Evolutionary conservation across 1,284 basidiomycete species (phyloP).

Genomic region (Meira nashicola): DNA sequence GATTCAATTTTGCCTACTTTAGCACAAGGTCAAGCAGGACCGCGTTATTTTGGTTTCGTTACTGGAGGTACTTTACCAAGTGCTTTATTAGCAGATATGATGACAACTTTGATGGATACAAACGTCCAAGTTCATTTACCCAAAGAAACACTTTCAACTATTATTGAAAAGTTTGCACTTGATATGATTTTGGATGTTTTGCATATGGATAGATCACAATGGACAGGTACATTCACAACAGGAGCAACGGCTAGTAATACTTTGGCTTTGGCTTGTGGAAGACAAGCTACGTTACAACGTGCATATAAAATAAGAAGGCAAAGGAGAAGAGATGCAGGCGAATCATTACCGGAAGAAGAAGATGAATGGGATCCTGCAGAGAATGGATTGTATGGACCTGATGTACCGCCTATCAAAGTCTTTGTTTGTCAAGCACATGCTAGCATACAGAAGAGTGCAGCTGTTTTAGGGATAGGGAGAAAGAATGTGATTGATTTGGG

Average conservation of each 20-base stretch:
- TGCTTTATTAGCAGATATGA: constrained; percentile 8
- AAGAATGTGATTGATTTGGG: constrained; percentile 53
- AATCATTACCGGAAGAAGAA: constrained; percentile 30
- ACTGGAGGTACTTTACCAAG: constrained; percentile 24
- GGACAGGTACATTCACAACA: constrained; percentile 56
- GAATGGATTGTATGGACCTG: constrained; percentile 46
- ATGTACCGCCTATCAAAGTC: constrained; percentile 54
- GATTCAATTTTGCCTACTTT: background rate
- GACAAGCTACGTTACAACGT: constrained; percentile 26
- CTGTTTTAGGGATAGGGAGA: constrained; percentile 56
- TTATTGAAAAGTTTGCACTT: constrained; percentile 55
- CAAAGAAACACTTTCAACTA: constrained; percentile 54
- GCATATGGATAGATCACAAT: constrained; percentile 47
- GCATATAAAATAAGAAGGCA: constrained; percentile 21
- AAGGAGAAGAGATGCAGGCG: background rate
- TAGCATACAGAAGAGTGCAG: constrained; percentile 57
- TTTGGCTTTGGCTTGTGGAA: constrained; percentile 54
- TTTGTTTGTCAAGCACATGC: constrained; percentile 57
- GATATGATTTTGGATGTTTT: constrained; percentile 56
- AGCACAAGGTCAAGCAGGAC: constrained; percentile 19
- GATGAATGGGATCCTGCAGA: constrained; percentile 46
- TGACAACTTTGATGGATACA: constrained; percentile 12
- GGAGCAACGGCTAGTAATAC: constrained; percentile 59
- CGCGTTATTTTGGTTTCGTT: constrained; percentile 58
- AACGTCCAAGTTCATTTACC: constrained; percentile 57